These are phyloP conservation scores for Colletotrichum horii DNA, from an alignment of 2,329 filamentous ascomycete genomes.

Conservation along the genomic window DNA sequence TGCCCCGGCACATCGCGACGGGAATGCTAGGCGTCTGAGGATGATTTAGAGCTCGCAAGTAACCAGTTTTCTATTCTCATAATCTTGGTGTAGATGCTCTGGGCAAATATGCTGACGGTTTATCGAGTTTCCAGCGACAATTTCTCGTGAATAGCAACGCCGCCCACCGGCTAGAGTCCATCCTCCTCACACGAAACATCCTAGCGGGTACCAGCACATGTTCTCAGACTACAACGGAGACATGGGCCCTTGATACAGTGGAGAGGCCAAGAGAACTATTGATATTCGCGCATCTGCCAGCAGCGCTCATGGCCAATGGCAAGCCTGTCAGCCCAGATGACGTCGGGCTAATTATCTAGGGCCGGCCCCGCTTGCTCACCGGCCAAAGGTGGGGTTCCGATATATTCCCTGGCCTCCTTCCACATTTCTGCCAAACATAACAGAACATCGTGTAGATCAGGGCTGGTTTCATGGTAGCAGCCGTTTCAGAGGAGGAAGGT, in stretches of 20 bases:
- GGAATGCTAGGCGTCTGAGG: neutral
- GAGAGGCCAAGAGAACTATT: neutral
- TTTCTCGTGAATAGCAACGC: neutral
- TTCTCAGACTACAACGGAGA: neutral
- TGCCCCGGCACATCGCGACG: neutral
- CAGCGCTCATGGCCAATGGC: neutral
- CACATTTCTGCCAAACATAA: neutral
- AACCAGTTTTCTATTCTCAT: neutral
- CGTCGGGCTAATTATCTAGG: neutral
- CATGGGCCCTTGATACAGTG: neutral
- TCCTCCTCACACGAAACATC: neutral
- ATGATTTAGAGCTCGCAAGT: neutral
- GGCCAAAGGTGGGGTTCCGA: constrained; percentile 2
- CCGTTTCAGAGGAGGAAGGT: neutral
- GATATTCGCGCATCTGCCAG: neutral
- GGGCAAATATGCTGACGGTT: too few relatives aligned
- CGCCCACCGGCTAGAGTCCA: neutral
- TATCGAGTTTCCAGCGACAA: too few relatives aligned
- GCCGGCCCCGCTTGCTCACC: neutral
- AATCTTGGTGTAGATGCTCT: too few relatives aligned
- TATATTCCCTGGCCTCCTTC: neutral
- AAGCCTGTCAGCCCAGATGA: neutral
- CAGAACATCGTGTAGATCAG: neutral
- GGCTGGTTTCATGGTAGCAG: neutral
- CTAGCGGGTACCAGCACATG: neutral